Base-by-base conservation (phyloP, 1,284 basidiomycete species). In the Austroboletus rostrupii region DNA sequence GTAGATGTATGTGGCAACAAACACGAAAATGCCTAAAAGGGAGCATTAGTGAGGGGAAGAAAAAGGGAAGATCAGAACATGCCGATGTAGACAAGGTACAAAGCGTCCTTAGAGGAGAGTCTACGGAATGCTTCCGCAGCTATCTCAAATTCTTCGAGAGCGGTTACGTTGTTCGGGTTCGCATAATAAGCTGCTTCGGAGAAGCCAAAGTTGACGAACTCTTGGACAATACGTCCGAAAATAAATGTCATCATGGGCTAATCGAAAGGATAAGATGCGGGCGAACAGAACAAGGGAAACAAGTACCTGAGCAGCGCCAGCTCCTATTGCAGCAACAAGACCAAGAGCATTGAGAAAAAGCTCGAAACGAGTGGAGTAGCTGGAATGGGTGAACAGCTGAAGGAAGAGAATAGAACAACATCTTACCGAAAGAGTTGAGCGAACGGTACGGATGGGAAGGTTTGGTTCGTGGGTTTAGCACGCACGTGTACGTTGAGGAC, bases 161-260 rank as follows among this genome's bases (percentile, higher is more conserved):
- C 48, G 1, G 57, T 39, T 0, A 63, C 62, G 9, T 57, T 45
- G 1, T 70, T 68, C 0, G 46, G 31, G 2, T 60, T 12, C 9
- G 53, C 46, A 20, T 74, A 20, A 2, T 61, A 69, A 10, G 9
- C 2, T 3, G 5, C 21, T 16, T 53, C 32, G 1, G 71, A 66
- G 0, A 48, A 55, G 8, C 72, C 69, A 60, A 92, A 93, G 8
- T 60, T 56, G 58, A 93, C 82, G 69, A 95, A 94, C 32, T 78
- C 70, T 58, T 90, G 77, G 0, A 85, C 87, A 45, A 94, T 79
- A 50, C 84, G 82, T 52, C 90, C 89, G 61, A 94, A 92, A 20
- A 92, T 70, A 42, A 93, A 71, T 60, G 81, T 83, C 90, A 93
- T 90, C 39, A 92, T 74, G 5, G 90, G 90, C 83, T 89, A 21